Evolutionary conservation across 805 yeast species (phyloP).

Genomic region (Metschnikowia noctiluminum): DNA sequence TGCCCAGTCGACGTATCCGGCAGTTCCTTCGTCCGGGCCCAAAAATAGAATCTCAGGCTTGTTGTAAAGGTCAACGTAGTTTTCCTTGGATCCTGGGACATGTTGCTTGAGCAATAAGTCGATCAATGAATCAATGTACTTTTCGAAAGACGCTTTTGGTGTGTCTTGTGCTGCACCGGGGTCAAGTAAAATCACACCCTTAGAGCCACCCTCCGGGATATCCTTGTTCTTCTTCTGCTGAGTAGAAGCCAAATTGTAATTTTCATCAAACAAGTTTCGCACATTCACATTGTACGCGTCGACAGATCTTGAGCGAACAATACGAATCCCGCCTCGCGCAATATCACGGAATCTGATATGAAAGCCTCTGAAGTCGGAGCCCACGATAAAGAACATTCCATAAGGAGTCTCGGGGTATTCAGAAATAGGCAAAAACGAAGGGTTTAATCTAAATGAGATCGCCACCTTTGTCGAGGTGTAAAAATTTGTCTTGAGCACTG

Average conservation of each 20-base stretch:
- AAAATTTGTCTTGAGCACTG: conserved; percentile 89
- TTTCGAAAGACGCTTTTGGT: conserved; percentile 82
- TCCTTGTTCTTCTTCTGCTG: conserved; percentile 97
- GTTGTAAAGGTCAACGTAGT: conserved; percentile 78
- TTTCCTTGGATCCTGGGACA: conserved; percentile 74
- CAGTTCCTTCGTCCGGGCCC: conserved; percentile 99
- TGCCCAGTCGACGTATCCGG: conserved; percentile 95
- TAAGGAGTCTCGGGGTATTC: conserved; percentile 93
- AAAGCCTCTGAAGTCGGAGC: conserved; percentile 96
- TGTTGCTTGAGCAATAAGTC: conserved; percentile 73
- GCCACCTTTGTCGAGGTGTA: conserved; percentile 94
- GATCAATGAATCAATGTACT: conserved; percentile 86
- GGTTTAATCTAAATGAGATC: conserved; percentile 84
- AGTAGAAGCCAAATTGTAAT: conserved; percentile 91
- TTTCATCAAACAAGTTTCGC: conserved; percentile 90
- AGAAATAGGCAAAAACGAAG: conserved; percentile 73
- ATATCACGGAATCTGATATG: conserved; percentile 95
- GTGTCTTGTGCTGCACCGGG: conserved; percentile 73
- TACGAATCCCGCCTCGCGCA: conserved; percentile 97
- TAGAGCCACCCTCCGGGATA: conserved; percentile 98
- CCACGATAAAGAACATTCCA: conserved; percentile 94
- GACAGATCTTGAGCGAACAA: conserved; percentile 78
- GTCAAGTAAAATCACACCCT: conserved; percentile 89
- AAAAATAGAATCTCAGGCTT: conserved; percentile 88
- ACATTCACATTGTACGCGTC: conserved; percentile 85